Percentiles rank a stretch among this genome's conserved stretches.
Conservation (phyloP, 257 asterid species). For the Leptodermis oblonga region DNA sequence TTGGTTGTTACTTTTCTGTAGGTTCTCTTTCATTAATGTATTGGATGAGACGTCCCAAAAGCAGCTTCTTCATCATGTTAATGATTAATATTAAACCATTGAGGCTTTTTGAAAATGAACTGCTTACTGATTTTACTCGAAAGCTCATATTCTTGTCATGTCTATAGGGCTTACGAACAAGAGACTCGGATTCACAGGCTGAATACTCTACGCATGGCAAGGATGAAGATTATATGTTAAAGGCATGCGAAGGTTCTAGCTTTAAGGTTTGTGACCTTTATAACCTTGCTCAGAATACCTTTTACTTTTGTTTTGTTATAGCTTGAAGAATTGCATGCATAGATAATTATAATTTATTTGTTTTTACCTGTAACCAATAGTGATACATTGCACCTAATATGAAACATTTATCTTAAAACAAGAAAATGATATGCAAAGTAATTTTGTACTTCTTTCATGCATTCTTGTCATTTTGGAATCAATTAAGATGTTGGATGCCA, state of each 20-base stretch:
- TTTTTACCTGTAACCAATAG: too few relatives aligned
- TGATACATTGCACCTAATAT: neutral
- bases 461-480: neutral
- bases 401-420: neutral
- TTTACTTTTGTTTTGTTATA: neutral
- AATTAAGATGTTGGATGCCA: conserved; percentile 6
- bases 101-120: neutral
- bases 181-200: conserved; percentile 26
- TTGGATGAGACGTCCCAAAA: neutral
- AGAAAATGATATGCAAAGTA: too few relatives aligned
- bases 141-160: conserved; percentile 8
- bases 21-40: neutral
- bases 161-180: conserved; percentile 40
- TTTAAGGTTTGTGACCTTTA: conserved; percentile 52
- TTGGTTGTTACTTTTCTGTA: conserved; percentile 3
- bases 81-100: too few relatives aligned
- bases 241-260: conserved; percentile 33
- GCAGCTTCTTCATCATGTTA: neutral
- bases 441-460: neutral
- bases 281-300: neutral
- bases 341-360: too few relatives aligned
- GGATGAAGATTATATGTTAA: conserved; percentile 27
- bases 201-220: conserved; percentile 29
- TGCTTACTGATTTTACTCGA: neutral
- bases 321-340: neutral